Conservation (phyloP, 2,329 filamentous ascomycete genomes). For the Septoria linicola region DNA sequence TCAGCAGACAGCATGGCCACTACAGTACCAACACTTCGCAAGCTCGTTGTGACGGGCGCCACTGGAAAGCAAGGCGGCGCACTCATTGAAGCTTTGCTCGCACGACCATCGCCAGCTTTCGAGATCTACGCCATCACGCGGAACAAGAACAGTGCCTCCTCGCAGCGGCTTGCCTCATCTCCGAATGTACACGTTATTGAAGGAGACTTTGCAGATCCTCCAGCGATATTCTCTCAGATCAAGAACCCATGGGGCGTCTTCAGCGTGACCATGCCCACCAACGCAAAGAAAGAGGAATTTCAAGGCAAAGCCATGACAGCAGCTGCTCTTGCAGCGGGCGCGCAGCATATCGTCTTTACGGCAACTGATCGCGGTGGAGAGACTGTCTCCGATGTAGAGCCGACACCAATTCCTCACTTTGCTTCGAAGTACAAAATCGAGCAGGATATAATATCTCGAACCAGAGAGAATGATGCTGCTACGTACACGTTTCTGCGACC, state of each 20-base stretch:
- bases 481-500: slow-evolving; percentile 63
- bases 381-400: slow-evolving; percentile 50
- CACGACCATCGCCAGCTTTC: slow-evolving; percentile 33
- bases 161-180: slow-evolving; percentile 49
- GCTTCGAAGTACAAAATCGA: slow-evolving; percentile 61
- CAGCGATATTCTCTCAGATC: slow-evolving; percentile 49
- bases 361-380: slow-evolving; percentile 57
- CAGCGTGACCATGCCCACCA: slow-evolving; percentile 27
- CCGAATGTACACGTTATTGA: slow-evolving; percentile 56
- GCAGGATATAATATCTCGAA: slow-evolving; percentile 53
- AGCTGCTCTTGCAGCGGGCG: slow-evolving; percentile 54
- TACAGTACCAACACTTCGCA: slow-evolving; percentile 6
- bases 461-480: slow-evolving; percentile 45
- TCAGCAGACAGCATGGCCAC: slow-evolving; percentile 10
- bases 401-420: slow-evolving; percentile 63
- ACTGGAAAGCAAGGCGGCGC: slow-evolving; percentile 51
- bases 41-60: slow-evolving; percentile 46
- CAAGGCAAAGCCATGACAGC: slow-evolving; percentile 62
- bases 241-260: slow-evolving; percentile 34
- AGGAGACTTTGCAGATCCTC: slow-evolving; percentile 56
- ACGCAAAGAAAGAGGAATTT: slow-evolving; percentile 45
- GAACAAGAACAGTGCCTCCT: slow-evolving; percentile 51
- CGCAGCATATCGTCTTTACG: slow-evolving; percentile 63
- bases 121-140: slow-evolving; percentile 62
- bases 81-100: slow-evolving; percentile 45